phyloP scores from a whole-genome alignment of 495 filamentous ascomycete genomes.

The Thermochaetoides thermophila region DNA sequence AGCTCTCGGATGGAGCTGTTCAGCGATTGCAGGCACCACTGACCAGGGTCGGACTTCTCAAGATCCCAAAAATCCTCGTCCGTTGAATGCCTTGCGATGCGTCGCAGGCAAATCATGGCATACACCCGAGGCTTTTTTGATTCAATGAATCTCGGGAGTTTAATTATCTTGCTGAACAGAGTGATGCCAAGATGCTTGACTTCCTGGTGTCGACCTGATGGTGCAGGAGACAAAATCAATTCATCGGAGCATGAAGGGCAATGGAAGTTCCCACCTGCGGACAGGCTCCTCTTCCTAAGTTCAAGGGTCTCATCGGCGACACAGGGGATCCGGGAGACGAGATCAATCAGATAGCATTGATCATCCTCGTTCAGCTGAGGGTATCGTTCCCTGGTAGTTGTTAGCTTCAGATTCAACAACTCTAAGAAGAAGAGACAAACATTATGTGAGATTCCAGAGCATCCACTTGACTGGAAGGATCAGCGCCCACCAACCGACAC shows the following conservation, averaged over 20 bases:
- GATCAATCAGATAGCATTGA: constrained; percentile 20
- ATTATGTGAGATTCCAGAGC: constrained; percentile 10
- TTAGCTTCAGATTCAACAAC: background rate
- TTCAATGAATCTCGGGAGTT: constrained; percentile 41
- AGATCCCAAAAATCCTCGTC: constrained; percentile 46
- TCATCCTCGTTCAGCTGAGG: constrained; percentile 13
- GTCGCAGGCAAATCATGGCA: constrained; percentile 56
- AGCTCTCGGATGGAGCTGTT: constrained; percentile 75
- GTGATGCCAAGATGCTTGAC: constrained; percentile 23
- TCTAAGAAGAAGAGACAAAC: constrained; percentile 12
- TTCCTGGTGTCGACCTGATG: background rate
- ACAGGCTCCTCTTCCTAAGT: background rate
- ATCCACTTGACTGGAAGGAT: constrained; percentile 5
- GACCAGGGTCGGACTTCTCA: constrained; percentile 46
- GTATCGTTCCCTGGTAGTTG: constrained; percentile 13
- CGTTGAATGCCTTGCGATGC: constrained; percentile 48
- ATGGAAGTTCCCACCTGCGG: constrained; percentile 1
- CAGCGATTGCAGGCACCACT: constrained; percentile 68
- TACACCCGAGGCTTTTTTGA: constrained; percentile 48
- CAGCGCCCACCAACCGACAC: constrained; percentile 10
- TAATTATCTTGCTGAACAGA: constrained; percentile 42
- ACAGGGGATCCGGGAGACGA: constrained; percentile 22
- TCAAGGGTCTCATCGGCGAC: constrained; percentile 20
- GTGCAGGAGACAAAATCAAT: background rate
- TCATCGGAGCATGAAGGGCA: constrained; percentile 12